Conservation (phyloP, 2,329 filamentous ascomycete species). For the Biscogniauxia mediterranea region DNA sequence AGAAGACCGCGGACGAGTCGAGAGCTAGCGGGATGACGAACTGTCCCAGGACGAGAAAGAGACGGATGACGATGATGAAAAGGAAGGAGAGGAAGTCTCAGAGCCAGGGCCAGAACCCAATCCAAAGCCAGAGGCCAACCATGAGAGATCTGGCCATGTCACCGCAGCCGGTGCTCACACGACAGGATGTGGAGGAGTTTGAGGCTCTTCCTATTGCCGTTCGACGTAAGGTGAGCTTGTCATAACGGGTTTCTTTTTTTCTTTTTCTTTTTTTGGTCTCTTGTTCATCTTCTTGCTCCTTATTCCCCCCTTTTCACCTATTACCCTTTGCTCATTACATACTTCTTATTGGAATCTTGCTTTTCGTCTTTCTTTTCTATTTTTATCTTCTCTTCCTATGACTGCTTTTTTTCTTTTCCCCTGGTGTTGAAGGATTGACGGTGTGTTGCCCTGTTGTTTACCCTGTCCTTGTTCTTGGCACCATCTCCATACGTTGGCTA, state of each 20-base stretch:
- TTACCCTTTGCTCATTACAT: not conserved
- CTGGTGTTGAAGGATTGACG: too few relatives aligned
- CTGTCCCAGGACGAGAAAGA: conserved; percentile 9
- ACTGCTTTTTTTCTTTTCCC: too few relatives aligned
- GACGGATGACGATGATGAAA: not conserved
- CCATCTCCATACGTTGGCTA: not conserved
- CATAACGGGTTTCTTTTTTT: conserved; percentile 6
- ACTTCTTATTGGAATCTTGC: not conserved
- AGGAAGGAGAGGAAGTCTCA: conserved; percentile 15
- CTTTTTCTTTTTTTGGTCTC: not conserved
- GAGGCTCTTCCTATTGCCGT: conserved; percentile 50
- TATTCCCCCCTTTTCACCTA: not conserved
- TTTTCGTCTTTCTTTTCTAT: not conserved
- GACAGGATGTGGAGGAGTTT: conserved; percentile 43
- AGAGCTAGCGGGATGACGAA: not conserved
- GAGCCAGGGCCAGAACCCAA: not conserved
- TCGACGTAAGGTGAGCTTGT: conserved; percentile 45
- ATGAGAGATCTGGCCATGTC: conserved; percentile 7
- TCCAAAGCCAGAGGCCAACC: conserved; percentile 1
- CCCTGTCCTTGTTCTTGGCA: not conserved
- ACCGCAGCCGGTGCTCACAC: conserved; percentile 34
- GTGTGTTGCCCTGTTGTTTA: not conserved
- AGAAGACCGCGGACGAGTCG: not conserved
- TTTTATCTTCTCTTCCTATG: not conserved
- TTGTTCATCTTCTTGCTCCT: not conserved